Evolutionary conservation across 2,329 filamentous ascomycete genomes (phyloP).

Genomic region (Fusarium sp.): DNA sequence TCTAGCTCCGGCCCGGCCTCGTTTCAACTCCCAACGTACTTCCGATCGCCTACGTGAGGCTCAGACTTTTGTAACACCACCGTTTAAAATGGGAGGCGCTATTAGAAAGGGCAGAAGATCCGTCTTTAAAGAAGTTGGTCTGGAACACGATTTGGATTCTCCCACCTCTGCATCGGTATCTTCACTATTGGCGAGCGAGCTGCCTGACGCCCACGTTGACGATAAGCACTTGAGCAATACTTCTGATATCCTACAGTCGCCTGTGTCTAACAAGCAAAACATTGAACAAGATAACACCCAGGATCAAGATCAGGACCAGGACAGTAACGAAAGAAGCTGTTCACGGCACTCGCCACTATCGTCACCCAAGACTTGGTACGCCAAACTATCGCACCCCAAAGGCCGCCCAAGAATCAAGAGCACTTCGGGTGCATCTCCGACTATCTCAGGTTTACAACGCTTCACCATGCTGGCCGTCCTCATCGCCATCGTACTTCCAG

Average conservation of each 20-base stretch:
- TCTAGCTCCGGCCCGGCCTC: conserved; percentile 56
- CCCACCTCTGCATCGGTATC: conserved; percentile 32
- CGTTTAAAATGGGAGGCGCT: conserved; percentile 59
- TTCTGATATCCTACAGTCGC: conserved; percentile 37
- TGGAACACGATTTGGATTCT: conserved; percentile 55
- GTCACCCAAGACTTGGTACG: conserved; percentile 58
- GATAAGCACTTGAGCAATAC: conserved; percentile 52
- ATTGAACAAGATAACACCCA: conserved; percentile 17
- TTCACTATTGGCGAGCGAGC: conserved; percentile 26
- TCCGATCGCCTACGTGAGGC: conserved; percentile 66
- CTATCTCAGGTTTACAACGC: conserved; percentile 58
- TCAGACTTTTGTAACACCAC: conserved; percentile 54
- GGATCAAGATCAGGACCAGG: conserved; percentile 11
- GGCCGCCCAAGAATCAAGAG: conserved; percentile 60
- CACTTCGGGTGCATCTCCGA: conserved; percentile 59
- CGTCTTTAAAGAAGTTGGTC: conserved; percentile 65
- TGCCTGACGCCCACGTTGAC: conserved; percentile 41
- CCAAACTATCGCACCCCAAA: conserved; percentile 56
- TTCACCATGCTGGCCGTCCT: conserved; percentile 63
- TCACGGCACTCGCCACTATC: conserved; percentile 37
- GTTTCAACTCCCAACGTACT: conserved; percentile 65
- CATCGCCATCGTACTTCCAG: conserved; percentile 64
- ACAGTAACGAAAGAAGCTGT: conserved; percentile 20
- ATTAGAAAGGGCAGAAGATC: conserved; percentile 65
- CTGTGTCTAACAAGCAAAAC: conserved; percentile 11